A percentile compares a stretch with the other conserved stretches of the same genome.
These are phyloP conservation scores for Crithidia mellificae DNA, from an alignment of 208 protist genomes.

Conservation along the genomic window DNA sequence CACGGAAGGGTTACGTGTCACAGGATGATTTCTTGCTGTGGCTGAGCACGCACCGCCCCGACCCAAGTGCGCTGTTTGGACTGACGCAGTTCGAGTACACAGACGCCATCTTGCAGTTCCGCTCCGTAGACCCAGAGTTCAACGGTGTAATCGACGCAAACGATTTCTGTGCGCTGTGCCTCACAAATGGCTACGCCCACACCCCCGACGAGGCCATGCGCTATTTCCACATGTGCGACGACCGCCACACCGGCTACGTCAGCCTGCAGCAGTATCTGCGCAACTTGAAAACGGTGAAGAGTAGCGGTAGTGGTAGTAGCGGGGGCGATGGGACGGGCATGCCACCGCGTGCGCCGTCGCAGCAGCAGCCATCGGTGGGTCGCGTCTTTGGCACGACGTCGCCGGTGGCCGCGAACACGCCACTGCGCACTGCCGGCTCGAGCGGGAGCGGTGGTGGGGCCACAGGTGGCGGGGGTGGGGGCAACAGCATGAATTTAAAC, in stretches of 20 bases:
- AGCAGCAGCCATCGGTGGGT: conserved; percentile 3
- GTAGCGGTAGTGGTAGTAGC: background rate
- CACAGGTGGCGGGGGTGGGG: too few relatives aligned
- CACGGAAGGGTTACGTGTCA: conserved; percentile 37
- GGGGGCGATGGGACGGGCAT: background rate
- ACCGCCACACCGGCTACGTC: conserved; percentile 26
- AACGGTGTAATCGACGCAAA: conserved; percentile 62
- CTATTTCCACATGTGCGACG: conserved; percentile 40
- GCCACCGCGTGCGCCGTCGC: background rate
- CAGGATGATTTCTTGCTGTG: conserved; percentile 77
- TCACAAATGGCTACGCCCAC: conserved; percentile 33
- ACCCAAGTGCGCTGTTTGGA: conserved; percentile 70
- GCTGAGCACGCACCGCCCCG: conserved; percentile 66
- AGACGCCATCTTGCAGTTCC: conserved; percentile 85
- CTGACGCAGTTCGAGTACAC: conserved; percentile 79
- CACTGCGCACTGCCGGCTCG: conserved; percentile 1
- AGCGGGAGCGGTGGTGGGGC: too few relatives aligned
- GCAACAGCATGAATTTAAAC: too few relatives aligned
- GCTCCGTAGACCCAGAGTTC: conserved; percentile 63
- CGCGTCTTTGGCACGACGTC: background rate
- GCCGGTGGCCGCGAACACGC: background rate
- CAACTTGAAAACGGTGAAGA: conserved; percentile 26
- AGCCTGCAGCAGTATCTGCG: conserved; percentile 40
- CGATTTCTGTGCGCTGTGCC: conserved; percentile 53
- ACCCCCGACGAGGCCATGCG: conserved; percentile 35